These are phyloP conservation scores for Fusarium nodosum DNA, from an alignment of 2,329 filamentous ascomycete genomes.

Conservation along the genomic window DNA sequence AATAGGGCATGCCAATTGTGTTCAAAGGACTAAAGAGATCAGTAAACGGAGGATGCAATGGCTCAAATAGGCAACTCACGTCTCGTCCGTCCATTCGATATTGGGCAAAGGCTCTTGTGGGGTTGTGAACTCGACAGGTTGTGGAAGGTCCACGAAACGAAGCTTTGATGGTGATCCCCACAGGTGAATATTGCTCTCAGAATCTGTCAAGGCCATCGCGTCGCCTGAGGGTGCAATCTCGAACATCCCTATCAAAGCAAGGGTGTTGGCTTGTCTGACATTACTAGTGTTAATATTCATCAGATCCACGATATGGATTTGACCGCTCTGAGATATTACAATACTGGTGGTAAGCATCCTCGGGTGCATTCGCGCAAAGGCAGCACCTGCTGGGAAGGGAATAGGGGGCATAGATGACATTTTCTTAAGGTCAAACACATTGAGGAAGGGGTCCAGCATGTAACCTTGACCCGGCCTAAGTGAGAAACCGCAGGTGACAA, in stretches of 20 bases:
- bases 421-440: slow-evolving; percentile 95
- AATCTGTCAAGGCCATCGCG: slow-evolving; percentile 84
- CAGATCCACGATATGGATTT: slow-evolving; percentile 95
- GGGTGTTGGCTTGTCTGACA: slow-evolving; percentile 84
- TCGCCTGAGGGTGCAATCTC: slow-evolving; percentile 91
- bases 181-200: slow-evolving; percentile 82
- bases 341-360: slow-evolving; percentile 95
- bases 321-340: slow-evolving; percentile 89
- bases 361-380: slow-evolving; percentile 96
- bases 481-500: slow-evolving; percentile 95
- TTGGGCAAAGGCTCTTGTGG: slow-evolving; percentile 68
- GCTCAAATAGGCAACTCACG: slow-evolving; percentile 62
- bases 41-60: neutral
- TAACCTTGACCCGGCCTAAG: slow-evolving; percentile 78
- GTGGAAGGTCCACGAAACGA: slow-evolving; percentile 85
- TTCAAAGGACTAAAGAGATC: slow-evolving; percentile 75
- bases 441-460: slow-evolving; percentile 92
- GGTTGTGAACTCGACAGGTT: slow-evolving; percentile 83
- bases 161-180: slow-evolving; percentile 91
- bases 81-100: slow-evolving; percentile 79
- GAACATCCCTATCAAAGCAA: slow-evolving; percentile 80
- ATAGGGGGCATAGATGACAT: slow-evolving; percentile 90
- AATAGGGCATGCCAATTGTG: slow-evolving; percentile 91
- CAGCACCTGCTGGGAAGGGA: slow-evolving; percentile 90
- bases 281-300: slow-evolving; percentile 93